phyloP scores from a whole-genome alignment of 768 basidiomycete species.

The Boletus subcaerulescens region DNA sequence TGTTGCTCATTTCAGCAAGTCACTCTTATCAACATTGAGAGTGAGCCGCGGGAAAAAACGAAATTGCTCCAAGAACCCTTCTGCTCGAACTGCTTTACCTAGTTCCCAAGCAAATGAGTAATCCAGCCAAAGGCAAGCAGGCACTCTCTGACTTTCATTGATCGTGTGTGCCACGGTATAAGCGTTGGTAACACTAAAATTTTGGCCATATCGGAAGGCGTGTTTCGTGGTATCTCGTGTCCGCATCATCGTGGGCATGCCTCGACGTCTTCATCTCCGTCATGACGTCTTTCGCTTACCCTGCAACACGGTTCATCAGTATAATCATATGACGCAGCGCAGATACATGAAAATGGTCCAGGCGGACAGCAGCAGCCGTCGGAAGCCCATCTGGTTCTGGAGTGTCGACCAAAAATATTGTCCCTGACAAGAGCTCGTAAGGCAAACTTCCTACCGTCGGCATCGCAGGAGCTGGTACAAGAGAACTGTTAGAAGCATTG shows the following conservation, averaged over 20 bases:
- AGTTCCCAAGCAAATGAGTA: conserved; percentile 8
- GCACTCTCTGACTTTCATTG: conserved; percentile 23
- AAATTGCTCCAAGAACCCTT: conserved; percentile 30
- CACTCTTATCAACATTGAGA: conserved; percentile 32
- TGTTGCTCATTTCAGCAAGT: conserved; percentile 14
- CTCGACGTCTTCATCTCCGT: conserved; percentile 23
- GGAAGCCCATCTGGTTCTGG: conserved; percentile 7
- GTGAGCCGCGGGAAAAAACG: conserved; percentile 33
- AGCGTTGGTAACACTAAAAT: conserved; percentile 20
- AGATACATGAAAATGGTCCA: conserved; percentile 14
- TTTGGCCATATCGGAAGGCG: conserved; percentile 48
- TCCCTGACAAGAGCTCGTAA: conserved; percentile 41
- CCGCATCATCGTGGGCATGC: conserved; percentile 21
- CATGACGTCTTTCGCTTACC: conserved; percentile 16
- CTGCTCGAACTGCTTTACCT: conserved; percentile 25
- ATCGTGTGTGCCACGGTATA: conserved; percentile 36
- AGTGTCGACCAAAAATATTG: conserved; percentile 40
- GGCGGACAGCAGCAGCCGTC: conserved; percentile 33
- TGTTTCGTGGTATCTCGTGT: conserved; percentile 44
- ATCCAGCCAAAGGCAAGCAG: not conserved
- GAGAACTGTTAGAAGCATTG: conserved; percentile 34
- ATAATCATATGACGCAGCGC: not conserved
- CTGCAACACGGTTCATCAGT: conserved; percentile 13
- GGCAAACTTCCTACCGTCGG: conserved; percentile 36
- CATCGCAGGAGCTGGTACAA: conserved; percentile 44